Evolutionary conservation across 177 flowering plant species (phyloP), one percentile per base, ranked within the genome.

Genomic region (Telopea speciosissima): DNA sequence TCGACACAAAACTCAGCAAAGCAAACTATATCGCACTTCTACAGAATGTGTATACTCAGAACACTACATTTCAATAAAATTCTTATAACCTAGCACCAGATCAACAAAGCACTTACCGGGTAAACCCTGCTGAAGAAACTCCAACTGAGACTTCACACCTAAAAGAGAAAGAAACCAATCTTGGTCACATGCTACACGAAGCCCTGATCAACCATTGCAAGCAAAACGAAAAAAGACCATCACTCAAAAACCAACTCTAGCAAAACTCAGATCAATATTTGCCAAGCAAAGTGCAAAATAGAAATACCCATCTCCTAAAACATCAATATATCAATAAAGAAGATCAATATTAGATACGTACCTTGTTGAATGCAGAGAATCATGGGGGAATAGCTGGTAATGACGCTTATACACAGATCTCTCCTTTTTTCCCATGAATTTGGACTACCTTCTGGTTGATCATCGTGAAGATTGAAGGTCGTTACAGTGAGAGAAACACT

Each of bases 361-460:
- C 97, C 97, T 90, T 90, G 97, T 72, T 94, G 97, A 67, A 95
- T 92, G 79, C 99, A 92, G 72, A 92, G 88, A 67, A 94, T 87
- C 69, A 84, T 76, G 5, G 99, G 97, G 22, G 90, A 92, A 74
- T 92, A 90, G 77, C 92, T 89, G 58, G 95, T 89, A 73, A 94
- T 89, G 70, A 94, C 97, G 63, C 96, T 89, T 1, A 92, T 72
- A 74, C 97, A 90, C 83, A 94, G 81, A 80, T 90, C 96, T 73
- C 88, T 89, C 71, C 99, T 89, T 77, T 90, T 92, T 62, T 81
- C 87, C 99, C 97, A 92, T 70, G 86, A 84, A 77, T 92, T 85
- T 8, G 93, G 92, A 77, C 93, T 85, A 59, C 86, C 97, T n/a
- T 75, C 80, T 21, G 79, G 73, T 76, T 85, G 89, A 86, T 88